Evolutionary conservation across 495 filamentous ascomycete genomes (phyloP).

Genomic region (Aspergillus sparsus): DNA sequence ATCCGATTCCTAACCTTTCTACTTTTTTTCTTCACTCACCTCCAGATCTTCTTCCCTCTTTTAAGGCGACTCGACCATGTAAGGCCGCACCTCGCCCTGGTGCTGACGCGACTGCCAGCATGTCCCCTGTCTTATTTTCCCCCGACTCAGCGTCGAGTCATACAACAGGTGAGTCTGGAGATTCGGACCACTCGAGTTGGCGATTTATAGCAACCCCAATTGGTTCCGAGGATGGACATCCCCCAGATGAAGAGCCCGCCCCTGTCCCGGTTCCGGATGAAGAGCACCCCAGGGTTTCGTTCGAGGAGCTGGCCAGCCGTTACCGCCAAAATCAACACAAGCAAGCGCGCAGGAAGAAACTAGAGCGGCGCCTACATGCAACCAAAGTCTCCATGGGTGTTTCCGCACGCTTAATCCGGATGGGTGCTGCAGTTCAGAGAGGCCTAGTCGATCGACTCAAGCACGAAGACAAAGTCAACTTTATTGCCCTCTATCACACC

Average conservation of each 20-base stretch:
- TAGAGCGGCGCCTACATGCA: slow-evolving; percentile 46
- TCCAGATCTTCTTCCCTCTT: slow-evolving; percentile 33
- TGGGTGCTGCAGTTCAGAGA: slow-evolving; percentile 74
- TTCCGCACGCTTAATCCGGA: slow-evolving; percentile 75
- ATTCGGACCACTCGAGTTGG: slow-evolving; percentile 42
- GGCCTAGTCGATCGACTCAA: slow-evolving; percentile 86
- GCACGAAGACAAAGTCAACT: slow-evolving; percentile 85
- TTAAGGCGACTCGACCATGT: slow-evolving; percentile 34
- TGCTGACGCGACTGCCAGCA: slow-evolving; percentile 31
- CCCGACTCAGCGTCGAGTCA: slow-evolving; percentile 18
- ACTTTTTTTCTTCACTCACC: not conserved
- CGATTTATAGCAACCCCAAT: slow-evolving; percentile 29
- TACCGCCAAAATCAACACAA: slow-evolving; percentile 49
- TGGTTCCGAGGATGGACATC: slow-evolving; percentile 27
- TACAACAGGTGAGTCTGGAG: slow-evolving; percentile 45
- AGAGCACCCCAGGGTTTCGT: slow-evolving; percentile 37
- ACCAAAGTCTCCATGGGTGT: slow-evolving; percentile 70
- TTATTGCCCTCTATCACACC: slow-evolving; percentile 83
- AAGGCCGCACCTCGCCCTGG: slow-evolving; percentile 35
- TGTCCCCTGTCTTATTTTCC: slow-evolving; percentile 21
- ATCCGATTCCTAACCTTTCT: slow-evolving; percentile 12
- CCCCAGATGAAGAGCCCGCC: slow-evolving; percentile 12
- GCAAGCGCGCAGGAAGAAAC: slow-evolving; percentile 40
- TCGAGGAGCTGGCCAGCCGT: slow-evolving; percentile 46
- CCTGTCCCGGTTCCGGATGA: slow-evolving; percentile 22